A percentile compares a stretch with the other conserved stretches of the same genome.
These are phyloP conservation scores for Blastobotrys elegans DNA, from an alignment of 1,139 yeast genomes.

Conservation along the genomic window DNA sequence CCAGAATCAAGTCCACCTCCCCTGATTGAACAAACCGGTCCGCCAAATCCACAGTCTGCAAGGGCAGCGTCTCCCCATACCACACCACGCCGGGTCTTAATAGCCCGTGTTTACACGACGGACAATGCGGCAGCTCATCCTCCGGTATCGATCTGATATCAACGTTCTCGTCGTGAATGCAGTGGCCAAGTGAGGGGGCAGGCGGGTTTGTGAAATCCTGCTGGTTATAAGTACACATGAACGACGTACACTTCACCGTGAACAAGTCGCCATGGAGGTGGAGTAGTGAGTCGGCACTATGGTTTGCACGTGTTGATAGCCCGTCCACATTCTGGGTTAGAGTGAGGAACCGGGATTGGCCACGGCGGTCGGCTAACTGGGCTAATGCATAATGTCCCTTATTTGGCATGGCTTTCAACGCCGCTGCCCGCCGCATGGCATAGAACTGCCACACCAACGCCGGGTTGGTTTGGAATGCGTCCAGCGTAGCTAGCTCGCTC, in stretches of 20 bases:
- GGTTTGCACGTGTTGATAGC: constrained; percentile 60
- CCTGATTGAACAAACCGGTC: constrained; percentile 63
- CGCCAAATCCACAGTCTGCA: constrained; percentile 55
- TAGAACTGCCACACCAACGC: constrained; percentile 89
- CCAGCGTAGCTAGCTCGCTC: constrained; percentile 85
- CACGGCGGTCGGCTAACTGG: constrained; percentile 41
- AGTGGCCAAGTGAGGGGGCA: constrained; percentile 46
- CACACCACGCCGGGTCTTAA: constrained; percentile 88
- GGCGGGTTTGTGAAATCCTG: constrained; percentile 53
- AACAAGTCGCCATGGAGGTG: constrained; percentile 81
- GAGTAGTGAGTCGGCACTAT: constrained; percentile 45
- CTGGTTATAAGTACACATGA: constrained; percentile 60
- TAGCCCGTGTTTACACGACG: constrained; percentile 55
- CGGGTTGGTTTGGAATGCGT: constrained; percentile 78
- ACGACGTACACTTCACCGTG: constrained; percentile 67
- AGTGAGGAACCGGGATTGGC: constrained; percentile 43
- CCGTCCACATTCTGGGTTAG: constrained; percentile 86
- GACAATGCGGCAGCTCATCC: constrained; percentile 68
- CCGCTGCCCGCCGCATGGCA: constrained; percentile 59
- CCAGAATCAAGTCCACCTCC: constrained; percentile 66
- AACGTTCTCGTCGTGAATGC: constrained; percentile 11
- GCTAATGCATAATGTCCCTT: constrained; percentile 68
- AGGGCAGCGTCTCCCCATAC: constrained; percentile 83
- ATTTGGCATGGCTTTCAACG: constrained; percentile 66
- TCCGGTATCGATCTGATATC: constrained; percentile 35